A percentile compares a stretch with the other conserved stretches of the same genome.
Conservation (phyloP, 1,284 basidiomycete genomes). For the Fomitopsis schrenkii region DNA sequence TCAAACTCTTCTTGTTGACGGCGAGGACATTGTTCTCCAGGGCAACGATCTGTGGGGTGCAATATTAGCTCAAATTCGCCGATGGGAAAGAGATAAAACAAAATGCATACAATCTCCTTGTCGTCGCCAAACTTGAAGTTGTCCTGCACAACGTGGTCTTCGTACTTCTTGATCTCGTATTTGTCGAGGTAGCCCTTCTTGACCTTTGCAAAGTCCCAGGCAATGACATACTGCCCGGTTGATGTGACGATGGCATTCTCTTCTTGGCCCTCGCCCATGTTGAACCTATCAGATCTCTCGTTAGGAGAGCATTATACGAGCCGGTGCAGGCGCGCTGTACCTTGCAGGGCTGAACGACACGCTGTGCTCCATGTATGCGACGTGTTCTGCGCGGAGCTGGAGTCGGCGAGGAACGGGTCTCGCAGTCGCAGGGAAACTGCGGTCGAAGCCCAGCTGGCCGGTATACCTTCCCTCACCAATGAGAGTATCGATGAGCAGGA, state of each 20-base stretch:
- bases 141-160: slow-evolving; percentile 93
- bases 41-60: slow-evolving; percentile 73
- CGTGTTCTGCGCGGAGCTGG: slow-evolving; percentile 89
- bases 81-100: not conserved
- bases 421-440: slow-evolving; percentile 91
- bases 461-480: slow-evolving; percentile 90
- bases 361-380: slow-evolving; percentile 90
- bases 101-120: slow-evolving; percentile 72
- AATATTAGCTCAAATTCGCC: not conserved
- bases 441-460: slow-evolving; percentile 88
- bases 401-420: slow-evolving; percentile 92
- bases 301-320: not conserved
- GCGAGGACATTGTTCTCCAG: slow-evolving; percentile 92
- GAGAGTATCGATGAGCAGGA: slow-evolving; percentile 93
- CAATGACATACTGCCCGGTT: slow-evolving; percentile 92
- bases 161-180: slow-evolving; percentile 95
- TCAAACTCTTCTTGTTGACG: slow-evolving; percentile 90
- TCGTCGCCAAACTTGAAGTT: slow-evolving; percentile 96
- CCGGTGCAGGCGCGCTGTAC: slow-evolving; percentile 31
- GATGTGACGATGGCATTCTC: slow-evolving; percentile 98
- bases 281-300: slow-evolving; percentile 63
- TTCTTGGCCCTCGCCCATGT: slow-evolving; percentile 79
- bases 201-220: slow-evolving; percentile 95
- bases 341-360: slow-evolving; percentile 91
- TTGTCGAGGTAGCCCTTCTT: slow-evolving; percentile 89